Evolutionary conservation across 495 filamentous ascomycete genomes (phyloP).

Genomic region (Trichoderma gamsii): DNA sequence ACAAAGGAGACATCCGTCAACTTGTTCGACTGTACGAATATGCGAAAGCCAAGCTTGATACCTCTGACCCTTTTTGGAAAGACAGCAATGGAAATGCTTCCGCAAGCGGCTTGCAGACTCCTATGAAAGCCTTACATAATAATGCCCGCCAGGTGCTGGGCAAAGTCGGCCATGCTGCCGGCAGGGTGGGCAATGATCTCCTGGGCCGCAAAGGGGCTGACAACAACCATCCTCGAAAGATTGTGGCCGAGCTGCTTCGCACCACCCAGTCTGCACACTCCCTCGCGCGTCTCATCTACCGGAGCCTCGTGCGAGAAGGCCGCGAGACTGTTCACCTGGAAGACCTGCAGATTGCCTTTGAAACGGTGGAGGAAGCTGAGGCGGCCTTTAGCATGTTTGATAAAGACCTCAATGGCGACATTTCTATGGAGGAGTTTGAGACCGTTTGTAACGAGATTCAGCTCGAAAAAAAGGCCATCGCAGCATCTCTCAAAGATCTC

Average conservation of each 20-base stretch:
- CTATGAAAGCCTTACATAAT: constrained; percentile 60
- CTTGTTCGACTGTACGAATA: constrained; percentile 76
- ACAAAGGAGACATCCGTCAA: constrained; percentile 57
- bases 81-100: constrained; percentile 22
- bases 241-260: constrained; percentile 69
- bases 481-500: constrained; percentile 86
- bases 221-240: constrained; percentile 78
- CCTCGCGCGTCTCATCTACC: constrained; percentile 86
- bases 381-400: constrained; percentile 92
- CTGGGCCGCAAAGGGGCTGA: constrained; percentile 70
- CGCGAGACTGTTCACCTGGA: constrained; percentile 68
- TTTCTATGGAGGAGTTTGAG: constrained; percentile 92
- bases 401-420: constrained; percentile 94
- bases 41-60: constrained; percentile 65
- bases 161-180: constrained; percentile 82
- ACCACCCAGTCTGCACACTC: constrained; percentile 72
- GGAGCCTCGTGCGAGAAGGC: constrained; percentile 72
- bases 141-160: constrained; percentile 66
- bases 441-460: constrained; percentile 92
- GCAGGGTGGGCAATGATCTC: constrained; percentile 90
- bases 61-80: constrained; percentile 60
- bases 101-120: constrained; percentile 61
- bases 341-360: constrained; percentile 74
- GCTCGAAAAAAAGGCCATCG: constrained; percentile 90
- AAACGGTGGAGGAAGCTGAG: constrained; percentile 81